Percentiles rank a stretch among this genome's conserved stretches.
Evolutionary conservation across 2,329 filamentous ascomycete species (phyloP).

Genomic region (Botrytis elliptica): DNA sequence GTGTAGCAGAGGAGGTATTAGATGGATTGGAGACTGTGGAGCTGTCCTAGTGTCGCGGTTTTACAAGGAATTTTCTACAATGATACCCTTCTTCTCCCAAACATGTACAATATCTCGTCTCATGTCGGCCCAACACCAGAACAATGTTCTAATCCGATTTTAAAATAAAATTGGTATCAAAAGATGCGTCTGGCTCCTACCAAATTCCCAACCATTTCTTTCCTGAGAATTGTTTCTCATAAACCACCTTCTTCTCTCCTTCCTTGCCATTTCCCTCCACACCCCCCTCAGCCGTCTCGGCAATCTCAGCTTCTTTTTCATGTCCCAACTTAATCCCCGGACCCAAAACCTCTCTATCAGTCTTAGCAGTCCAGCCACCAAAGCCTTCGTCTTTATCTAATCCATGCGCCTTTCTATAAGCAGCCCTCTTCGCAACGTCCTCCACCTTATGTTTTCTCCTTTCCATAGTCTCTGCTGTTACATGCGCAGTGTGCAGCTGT

Average conservation of each 20-base stretch:
- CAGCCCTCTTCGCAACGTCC: conserved; percentile 81
- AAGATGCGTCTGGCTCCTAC: conserved; percentile 42
- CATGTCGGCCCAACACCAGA: neutral
- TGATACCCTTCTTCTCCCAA: conserved; percentile 21
- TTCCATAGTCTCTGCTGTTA: conserved; percentile 66
- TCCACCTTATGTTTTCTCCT: conserved; percentile 72
- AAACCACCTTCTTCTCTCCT: conserved; percentile 41
- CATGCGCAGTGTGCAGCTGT: conserved; percentile 71
- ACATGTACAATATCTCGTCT: conserved; percentile 5
- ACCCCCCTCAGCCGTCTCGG: conserved; percentile 11
- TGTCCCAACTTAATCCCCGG: conserved; percentile 37
- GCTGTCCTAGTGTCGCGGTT: conserved; percentile 48
- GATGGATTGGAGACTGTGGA: conserved; percentile 77
- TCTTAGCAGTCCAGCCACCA: conserved; percentile 48
- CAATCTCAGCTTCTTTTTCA: conserved; percentile 3
- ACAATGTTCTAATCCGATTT: neutral
- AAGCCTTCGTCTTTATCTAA: conserved; percentile 63
- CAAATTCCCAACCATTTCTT: conserved; percentile 89
- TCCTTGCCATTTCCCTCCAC: conserved; percentile 24
- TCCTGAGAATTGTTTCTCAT: conserved; percentile 50
- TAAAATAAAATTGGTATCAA: neutral
- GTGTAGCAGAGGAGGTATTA: conserved; percentile 83
- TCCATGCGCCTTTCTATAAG: conserved; percentile 84
- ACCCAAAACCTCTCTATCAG: conserved; percentile 38
- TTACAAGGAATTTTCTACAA: conserved; percentile 22